These are phyloP conservation scores for Rubus idaeus DNA, from an alignment of 306 rosid genomes.

Conservation along the genomic window DNA sequence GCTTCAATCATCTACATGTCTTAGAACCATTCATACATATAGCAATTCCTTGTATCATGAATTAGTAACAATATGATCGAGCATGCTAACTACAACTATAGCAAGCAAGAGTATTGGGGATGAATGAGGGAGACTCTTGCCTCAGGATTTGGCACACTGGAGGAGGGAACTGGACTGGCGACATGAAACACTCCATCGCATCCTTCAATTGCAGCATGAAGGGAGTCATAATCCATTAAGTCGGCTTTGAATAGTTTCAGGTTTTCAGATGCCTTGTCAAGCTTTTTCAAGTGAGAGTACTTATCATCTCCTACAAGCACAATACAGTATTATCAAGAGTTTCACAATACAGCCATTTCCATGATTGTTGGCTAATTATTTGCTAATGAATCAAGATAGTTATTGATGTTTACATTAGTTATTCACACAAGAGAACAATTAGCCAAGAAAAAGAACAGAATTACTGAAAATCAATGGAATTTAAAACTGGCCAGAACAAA, in stretches of 20 bases:
- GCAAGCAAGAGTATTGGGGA: neutral
- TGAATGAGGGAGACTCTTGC: constrained; percentile 10
- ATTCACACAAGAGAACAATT: neutral
- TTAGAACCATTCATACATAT: neutral
- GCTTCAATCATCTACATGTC: neutral
- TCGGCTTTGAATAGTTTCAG: constrained; percentile 38
- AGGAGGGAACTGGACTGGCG: constrained; percentile 47
- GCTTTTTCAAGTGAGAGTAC: constrained; percentile 35
- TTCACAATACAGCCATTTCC: neutral
- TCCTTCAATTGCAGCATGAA: constrained; percentile 32
- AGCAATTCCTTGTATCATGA: no score
- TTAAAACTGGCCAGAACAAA: no score
- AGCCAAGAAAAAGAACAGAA: neutral
- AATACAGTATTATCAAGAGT: neutral
- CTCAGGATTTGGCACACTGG: constrained; percentile 41
- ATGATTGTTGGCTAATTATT: neutral
- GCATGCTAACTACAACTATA: neutral
- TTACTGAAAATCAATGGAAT: no score
- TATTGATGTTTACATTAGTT: neutral
- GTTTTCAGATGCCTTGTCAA: constrained; percentile 33
- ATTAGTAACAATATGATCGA: neutral
- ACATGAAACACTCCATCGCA: constrained; percentile 50
- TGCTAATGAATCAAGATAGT: neutral
- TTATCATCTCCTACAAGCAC: constrained; percentile 30
- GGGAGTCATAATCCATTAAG: constrained; percentile 42